Percentiles rank a stretch among this genome's conserved stretches.
Conservation (phyloP, 139 green algal species). For the Ettlia oleoabundans region DNA sequence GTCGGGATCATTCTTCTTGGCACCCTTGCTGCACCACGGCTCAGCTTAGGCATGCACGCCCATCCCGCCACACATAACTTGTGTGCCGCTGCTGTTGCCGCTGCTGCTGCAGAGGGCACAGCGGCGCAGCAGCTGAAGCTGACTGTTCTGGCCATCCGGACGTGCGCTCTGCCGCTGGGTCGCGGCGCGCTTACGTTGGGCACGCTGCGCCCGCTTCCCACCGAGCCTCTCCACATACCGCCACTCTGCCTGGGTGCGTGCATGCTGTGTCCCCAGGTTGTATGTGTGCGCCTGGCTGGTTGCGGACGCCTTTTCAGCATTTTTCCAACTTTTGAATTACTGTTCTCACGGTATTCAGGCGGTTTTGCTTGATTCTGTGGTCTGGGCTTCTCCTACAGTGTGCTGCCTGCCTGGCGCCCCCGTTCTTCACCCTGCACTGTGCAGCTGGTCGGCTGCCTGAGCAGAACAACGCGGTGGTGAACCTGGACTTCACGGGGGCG, state of each 20-base stretch:
- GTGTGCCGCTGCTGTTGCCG: neutral
- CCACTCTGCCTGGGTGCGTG: constrained; percentile 67
- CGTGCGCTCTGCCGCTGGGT: constrained; percentile 81
- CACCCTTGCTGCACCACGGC: no score
- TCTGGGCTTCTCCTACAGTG: no score
- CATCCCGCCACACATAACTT: neutral
- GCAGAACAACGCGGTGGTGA: constrained; percentile 75
- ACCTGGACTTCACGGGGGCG: constrained; percentile 72
- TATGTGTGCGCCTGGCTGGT: neutral
- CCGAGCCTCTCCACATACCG: constrained; percentile 80
- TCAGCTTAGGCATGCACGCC: no score
- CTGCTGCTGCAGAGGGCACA: constrained; percentile 25
- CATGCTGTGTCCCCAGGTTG: neutral
- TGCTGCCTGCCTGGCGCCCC: no score
- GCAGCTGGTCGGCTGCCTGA: constrained; percentile 67
- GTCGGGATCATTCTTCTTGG: no score
- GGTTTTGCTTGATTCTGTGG: no score
- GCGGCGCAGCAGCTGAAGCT: constrained; percentile 67
- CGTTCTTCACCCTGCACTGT: no score
- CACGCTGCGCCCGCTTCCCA: constrained; percentile 65
- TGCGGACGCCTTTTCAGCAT: no score
- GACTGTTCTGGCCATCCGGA: constrained; percentile 74
- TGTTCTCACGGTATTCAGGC: no score
- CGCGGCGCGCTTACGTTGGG: constrained; percentile 44
- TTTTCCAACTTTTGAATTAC: no score